phyloP scores from a whole-genome alignment of 2,329 filamentous ascomycete species.

The Claviceps fusiformis region DNA sequence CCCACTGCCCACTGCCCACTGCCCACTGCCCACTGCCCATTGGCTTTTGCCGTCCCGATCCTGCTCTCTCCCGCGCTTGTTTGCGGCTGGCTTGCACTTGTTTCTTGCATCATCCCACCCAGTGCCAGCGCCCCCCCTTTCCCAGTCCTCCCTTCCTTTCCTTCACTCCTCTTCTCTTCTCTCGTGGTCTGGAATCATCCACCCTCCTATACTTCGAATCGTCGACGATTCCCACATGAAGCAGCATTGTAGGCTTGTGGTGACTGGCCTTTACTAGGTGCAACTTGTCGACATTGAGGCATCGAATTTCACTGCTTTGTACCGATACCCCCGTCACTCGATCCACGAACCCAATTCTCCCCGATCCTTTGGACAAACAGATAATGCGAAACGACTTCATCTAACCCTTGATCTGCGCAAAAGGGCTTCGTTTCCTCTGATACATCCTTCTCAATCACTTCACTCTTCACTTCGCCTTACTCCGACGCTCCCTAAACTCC shows the following conservation, averaged over 20 bases:
- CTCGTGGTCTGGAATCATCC: neutral
- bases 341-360: neutral
- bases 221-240: neutral
- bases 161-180: neutral
- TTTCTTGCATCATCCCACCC: neutral
- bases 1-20: too few relatives aligned
- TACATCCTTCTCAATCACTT: neutral
- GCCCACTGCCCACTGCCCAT: too few relatives aligned
- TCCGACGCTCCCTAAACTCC: neutral
- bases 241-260: neutral
- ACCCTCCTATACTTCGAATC: neutral
- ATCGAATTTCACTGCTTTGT: neutral
- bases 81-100: neutral
- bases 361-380: neutral
- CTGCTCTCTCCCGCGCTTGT: neutral
- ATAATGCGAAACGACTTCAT: slow-evolving; percentile 1
- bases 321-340: neutral
- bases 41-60: neutral
- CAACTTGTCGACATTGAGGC: neutral
- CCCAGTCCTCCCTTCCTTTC: neutral
- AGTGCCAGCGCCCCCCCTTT: neutral
- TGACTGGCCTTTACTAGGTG: neutral
- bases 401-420: neutral
- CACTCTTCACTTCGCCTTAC: neutral
- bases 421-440: neutral